Base-by-base conservation (phyloP, 2,329 filamentous ascomycete genomes). In the Alternaria consortialis region DNA sequence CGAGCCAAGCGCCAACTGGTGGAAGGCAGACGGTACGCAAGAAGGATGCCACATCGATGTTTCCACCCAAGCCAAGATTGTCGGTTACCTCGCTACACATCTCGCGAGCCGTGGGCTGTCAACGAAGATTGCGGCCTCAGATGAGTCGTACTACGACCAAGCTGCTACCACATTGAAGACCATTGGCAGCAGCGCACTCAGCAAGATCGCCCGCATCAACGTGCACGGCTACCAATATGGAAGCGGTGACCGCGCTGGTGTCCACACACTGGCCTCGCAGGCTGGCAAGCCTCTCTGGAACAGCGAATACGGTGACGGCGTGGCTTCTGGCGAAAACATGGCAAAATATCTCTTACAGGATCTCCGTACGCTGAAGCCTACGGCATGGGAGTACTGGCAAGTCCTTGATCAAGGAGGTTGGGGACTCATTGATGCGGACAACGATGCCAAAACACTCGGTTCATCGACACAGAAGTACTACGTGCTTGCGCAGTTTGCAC, bases 101-200 rank as follows among this genome's bases (percentile, higher is more conserved):
- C 54, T 61, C 20, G 31, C 37, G 9, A 61, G 43, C 36, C 58
- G 54, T 17, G 48, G 46, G 2, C 27, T 61, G 7, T 40, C 54
- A 15, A 58, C 58, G 3, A 39, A 48, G 34, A 61, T 61, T 13
- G 40, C 54, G 3, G 58, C 58, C 11, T 61, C 58, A 4, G 58
- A 61, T 27, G 58, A 61, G 31, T 61, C 58, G 8, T 61, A 58
- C 36, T 61, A 61, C 43, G 58, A 61, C 27, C 58, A 61, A 53
- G 58, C 58, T 25, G 42, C 39, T n/a, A 43, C 27, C 3, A 58
- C 44, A 8, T 36, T 61, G 2, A 53, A 42, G 42, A 61, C 40
- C 15, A 53, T 61, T 17, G 54, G 58, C n/a, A 58, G 48, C 25
- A 44, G 23, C n/a, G 58, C 58, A n/a, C 42, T 61, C n/a, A n/a